Evolutionary conservation across 805 yeast species (phyloP).

Genomic region (Suhomyces pyralidae): DNA sequence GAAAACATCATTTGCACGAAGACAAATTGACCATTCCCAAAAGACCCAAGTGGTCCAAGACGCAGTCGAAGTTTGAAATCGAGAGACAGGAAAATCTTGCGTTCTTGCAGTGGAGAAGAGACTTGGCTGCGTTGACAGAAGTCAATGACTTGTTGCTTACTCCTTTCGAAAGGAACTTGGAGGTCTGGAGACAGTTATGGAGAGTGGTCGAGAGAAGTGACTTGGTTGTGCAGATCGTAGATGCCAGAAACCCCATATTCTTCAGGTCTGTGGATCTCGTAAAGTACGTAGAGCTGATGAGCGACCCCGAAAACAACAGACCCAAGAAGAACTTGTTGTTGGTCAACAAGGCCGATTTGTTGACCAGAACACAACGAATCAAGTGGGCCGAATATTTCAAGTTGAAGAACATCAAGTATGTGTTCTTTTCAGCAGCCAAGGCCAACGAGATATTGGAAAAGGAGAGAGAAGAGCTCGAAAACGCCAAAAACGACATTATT

Average conservation of each 20-base stretch:
- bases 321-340: conserved; percentile 75
- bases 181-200: conserved; percentile 99
- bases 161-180: conserved; percentile 94
- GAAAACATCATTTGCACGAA: conserved; percentile 65
- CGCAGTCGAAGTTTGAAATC: conserved; percentile 69
- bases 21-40: conserved; percentile 81
- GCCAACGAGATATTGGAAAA: conserved; percentile 75
- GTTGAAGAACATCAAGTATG: conserved; percentile 66
- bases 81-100: conserved; percentile 88
- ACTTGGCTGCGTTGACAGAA: conserved; percentile 80
- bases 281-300: conserved; percentile 69
- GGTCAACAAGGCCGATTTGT: conserved; percentile 90
- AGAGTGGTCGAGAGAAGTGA: conserved; percentile 95
- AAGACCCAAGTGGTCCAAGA: conserved; percentile 81
- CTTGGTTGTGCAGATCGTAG: conserved; percentile 93
- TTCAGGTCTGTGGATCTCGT: conserved; percentile 89
- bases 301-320: conserved; percentile 45
- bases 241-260: conserved; percentile 89
- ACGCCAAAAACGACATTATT: conserved; percentile 15
- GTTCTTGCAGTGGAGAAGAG: conserved; percentile 91
- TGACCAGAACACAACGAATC: conserved; percentile 71
- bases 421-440: conserved; percentile 87
- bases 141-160: conserved; percentile 81
- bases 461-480: conserved; percentile 47
- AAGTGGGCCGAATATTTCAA: conserved; percentile 86